These are phyloP conservation scores for Cladosporium sp. DNA, from an alignment of 2,329 filamentous ascomycete species.

Conservation along the genomic window DNA sequence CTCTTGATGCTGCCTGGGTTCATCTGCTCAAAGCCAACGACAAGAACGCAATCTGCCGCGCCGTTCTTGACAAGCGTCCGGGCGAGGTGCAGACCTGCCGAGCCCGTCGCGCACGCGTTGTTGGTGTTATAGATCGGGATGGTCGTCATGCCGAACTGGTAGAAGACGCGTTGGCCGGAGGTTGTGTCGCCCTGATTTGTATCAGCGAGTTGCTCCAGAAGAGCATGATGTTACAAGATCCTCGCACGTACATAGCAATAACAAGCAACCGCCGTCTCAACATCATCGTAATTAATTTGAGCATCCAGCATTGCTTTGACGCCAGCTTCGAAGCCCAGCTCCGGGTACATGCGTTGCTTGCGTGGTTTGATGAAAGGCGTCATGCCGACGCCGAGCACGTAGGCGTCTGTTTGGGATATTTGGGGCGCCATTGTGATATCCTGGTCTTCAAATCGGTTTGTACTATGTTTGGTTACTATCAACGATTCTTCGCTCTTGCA, in stretches of 20 bases:
- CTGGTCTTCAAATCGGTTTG: neutral
- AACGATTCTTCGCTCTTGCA: neutral
- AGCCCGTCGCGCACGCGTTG: conserved; percentile 96
- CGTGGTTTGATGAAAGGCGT: conserved; percentile 98
- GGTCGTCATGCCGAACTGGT: conserved; percentile 95
- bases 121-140: conserved; percentile 98
- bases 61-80: conserved; percentile 77
- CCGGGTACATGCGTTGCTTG: conserved; percentile 89
- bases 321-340: conserved; percentile 89
- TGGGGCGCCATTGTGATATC: neutral
- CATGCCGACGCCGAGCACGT: conserved; percentile 96
- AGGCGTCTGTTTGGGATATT: conserved; percentile 49
- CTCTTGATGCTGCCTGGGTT: conserved; percentile 79
- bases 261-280: conserved; percentile 90
- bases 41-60: conserved; percentile 75
- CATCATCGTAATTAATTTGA: conserved; percentile 93
- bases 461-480: neutral
- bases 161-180: conserved; percentile 94
- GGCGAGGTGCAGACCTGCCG: conserved; percentile 82
- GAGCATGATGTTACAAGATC: neutral
- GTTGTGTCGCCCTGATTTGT: conserved; percentile 71
- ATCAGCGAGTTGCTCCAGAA: neutral
- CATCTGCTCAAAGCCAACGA: conserved; percentile 98
- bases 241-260: conserved; percentile 70
- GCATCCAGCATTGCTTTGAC: conserved; percentile 83